Evolutionary conservation across 2,329 filamentous ascomycete genomes (phyloP).

Genomic region (Aspergillus sergii): DNA sequence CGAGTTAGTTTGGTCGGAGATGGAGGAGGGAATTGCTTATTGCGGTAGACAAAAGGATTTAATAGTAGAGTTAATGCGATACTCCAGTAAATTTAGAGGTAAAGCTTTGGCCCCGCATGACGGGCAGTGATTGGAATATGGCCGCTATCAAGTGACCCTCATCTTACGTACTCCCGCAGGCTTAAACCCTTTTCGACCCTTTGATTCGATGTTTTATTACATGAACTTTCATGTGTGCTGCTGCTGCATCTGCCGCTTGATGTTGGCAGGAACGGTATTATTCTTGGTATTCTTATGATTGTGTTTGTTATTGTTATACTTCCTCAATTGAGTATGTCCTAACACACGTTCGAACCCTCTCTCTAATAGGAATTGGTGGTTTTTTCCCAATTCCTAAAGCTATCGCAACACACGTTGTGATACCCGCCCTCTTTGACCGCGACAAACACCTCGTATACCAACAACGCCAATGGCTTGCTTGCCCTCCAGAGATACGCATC

Average conservation of each 20-base stretch:
- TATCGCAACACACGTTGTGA: neutral
- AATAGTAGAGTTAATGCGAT: slow-evolving; percentile 1
- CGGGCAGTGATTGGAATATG: slow-evolving; percentile 5
- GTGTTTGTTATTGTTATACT: neutral
- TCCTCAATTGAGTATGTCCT: neutral
- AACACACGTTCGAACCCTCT: neutral
- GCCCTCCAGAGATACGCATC: neutral
- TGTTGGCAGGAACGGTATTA: neutral
- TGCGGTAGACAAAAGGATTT: neutral
- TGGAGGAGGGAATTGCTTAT: neutral
- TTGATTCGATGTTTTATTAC: neutral
- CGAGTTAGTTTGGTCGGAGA: neutral
- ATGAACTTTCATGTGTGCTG: neutral
- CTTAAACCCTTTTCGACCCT: neutral
- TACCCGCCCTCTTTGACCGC: slow-evolving; percentile 1
- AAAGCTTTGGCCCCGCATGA: slow-evolving; percentile 5
- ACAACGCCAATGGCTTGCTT: slow-evolving; percentile 12
- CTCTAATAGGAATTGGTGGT: neutral
- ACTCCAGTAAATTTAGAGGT: neutral
- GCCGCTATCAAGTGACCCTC: slow-evolving; percentile 11
- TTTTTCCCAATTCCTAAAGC: neutral
- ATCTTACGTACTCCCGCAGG: slow-evolving; percentile 3
- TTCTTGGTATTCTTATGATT: neutral
- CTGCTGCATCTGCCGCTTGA: no score
- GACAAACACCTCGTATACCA: neutral